phyloP scores from a whole-genome alignment of 2,329 filamentous ascomycete genomes.

The Epichloe brachyelytri region DNA sequence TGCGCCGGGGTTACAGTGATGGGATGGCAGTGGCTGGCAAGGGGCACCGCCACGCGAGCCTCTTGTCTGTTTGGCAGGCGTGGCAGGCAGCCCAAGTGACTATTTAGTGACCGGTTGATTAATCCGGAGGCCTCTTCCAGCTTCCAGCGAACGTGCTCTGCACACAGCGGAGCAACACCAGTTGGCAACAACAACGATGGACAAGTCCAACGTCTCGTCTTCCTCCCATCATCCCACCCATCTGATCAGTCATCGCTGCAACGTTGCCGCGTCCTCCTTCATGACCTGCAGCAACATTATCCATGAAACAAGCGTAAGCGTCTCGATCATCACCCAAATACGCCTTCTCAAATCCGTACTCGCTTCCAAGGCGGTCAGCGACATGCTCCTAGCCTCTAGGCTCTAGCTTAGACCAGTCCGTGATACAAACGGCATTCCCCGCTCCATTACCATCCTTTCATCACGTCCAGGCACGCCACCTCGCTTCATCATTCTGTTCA shows the following conservation, averaged over 20 bases:
- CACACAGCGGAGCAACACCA: no score
- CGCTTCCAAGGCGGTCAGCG: conserved; percentile 1
- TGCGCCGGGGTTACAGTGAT: no score
- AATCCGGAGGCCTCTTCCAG: no score
- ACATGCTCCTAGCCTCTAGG: not conserved
- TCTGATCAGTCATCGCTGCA: not conserved
- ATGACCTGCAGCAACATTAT: not conserved
- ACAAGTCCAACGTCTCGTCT: no score
- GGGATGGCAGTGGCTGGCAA: no score
- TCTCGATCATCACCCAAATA: not conserved
- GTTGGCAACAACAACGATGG: no score
- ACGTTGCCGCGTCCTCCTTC: not conserved
- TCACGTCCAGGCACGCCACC: conserved; percentile 11
- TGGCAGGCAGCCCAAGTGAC: no score
- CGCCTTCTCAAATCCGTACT: not conserved
- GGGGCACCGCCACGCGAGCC: no score
- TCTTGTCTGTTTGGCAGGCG: no score
- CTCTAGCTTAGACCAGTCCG: not conserved
- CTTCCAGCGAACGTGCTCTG: no score
- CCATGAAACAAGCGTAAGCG: not conserved
- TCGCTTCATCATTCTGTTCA: conserved; percentile 19
- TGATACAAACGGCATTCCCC: conserved; percentile 1
- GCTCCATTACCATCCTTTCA: not conserved
- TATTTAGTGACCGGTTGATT: not conserved
- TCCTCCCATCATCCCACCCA: no score